phyloP scores from a whole-genome alignment of 345 rosid species.

The Hevea brasiliensis region DNA sequence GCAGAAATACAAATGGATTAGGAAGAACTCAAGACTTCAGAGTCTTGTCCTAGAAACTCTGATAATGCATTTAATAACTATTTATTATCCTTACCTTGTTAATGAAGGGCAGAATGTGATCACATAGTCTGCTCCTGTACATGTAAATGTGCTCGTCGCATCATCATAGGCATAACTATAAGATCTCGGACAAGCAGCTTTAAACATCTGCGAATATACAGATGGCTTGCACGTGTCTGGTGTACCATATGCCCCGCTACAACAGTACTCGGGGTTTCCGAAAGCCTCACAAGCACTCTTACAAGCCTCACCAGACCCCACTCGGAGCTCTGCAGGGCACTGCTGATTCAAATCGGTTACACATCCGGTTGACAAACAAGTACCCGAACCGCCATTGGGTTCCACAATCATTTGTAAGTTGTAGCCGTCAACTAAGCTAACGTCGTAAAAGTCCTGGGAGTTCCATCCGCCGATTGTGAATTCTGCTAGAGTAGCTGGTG shows the following conservation, averaged over 20 bases:
- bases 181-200: constrained; percentile 29
- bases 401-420: constrained; percentile 30
- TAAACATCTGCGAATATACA: constrained; percentile 29
- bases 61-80: constrained; percentile 14
- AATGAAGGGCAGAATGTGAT: constrained; percentile 38
- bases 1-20: constrained; percentile 6
- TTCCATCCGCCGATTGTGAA: constrained; percentile 26
- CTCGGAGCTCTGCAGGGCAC: constrained; percentile 26
- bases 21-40: too few relatives aligned
- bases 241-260: constrained; percentile 29
- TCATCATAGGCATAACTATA: constrained; percentile 36
- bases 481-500: constrained; percentile 37
- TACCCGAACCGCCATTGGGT: constrained; percentile 32
- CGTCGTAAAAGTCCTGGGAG: constrained; percentile 27
- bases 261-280: constrained; percentile 32
- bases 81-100: constrained; percentile 22
- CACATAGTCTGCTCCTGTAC: constrained; percentile 26
- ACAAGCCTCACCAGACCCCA: constrained; percentile 25
- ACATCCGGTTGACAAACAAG: constrained; percentile 31
- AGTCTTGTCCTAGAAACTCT: too few relatives aligned
- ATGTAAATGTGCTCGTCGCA: constrained; percentile 31
- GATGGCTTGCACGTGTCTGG: constrained; percentile 37
- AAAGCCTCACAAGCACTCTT: constrained; percentile 38
- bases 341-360: constrained; percentile 22
- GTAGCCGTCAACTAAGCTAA: constrained; percentile 34